Evolutionary conservation across 805 yeast genomes (phyloP).

Genomic region (Metschnikowia cerradonensis): DNA sequence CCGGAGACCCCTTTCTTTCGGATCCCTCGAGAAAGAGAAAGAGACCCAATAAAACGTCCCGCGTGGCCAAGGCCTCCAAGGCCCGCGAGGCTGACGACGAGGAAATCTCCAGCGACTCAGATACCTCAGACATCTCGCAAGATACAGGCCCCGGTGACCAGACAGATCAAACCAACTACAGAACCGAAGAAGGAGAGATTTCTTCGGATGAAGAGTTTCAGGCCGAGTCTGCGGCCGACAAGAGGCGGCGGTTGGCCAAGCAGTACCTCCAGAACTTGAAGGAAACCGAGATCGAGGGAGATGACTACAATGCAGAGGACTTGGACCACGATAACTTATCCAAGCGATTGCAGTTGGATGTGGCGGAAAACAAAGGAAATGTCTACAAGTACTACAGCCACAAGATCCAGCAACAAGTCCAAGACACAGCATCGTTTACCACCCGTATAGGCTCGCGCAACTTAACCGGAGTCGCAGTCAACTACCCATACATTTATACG

Average conservation of each 20-base stretch:
- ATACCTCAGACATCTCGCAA: slow-evolving; percentile 10
- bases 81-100: slow-evolving; percentile 36
- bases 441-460: slow-evolving; percentile 61
- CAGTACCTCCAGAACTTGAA: slow-evolving; percentile 82
- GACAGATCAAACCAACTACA: not conserved
- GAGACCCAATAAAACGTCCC: slow-evolving; percentile 24
- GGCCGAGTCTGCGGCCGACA: slow-evolving; percentile 84
- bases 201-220: slow-evolving; percentile 71
- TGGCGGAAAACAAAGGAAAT: slow-evolving; percentile 83
- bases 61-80: slow-evolving; percentile 2
- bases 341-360: slow-evolving; percentile 77
- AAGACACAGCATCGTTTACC: slow-evolving; percentile 30
- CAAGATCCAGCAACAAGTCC: slow-evolving; percentile 37
- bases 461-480: slow-evolving; percentile 52
- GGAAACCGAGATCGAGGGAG: slow-evolving; percentile 45
- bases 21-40: slow-evolving; percentile 55
- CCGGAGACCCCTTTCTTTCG: slow-evolving; percentile 58
- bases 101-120: slow-evolving; percentile 45
- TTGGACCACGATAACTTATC: slow-evolving; percentile 83
- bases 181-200: slow-evolving; percentile 24
- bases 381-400: slow-evolving; percentile 67
- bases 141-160: not conserved
- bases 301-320: slow-evolving; percentile 83
- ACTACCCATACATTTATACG: slow-evolving; percentile 64
- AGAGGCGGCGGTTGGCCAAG: slow-evolving; percentile 89